Evolutionary conservation across 495 filamentous ascomycete genomes (phyloP).

Genomic region (Pyronema domesticum): DNA sequence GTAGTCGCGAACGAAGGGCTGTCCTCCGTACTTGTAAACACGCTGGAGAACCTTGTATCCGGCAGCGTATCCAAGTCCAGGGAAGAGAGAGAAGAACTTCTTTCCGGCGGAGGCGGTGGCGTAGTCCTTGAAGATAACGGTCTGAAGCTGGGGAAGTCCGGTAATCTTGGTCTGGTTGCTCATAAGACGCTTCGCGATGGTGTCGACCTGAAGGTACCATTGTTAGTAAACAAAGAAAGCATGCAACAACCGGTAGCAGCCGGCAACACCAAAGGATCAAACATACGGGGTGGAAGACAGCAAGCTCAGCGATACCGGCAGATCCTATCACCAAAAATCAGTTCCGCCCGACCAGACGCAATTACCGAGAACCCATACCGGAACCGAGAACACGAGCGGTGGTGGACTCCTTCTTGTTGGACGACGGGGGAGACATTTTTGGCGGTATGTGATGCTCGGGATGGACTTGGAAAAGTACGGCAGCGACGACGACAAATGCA

Average conservation of each 20-base stretch:
- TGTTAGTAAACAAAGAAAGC: conserved; percentile 9
- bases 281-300: conserved; percentile 87
- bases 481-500: not conserved
- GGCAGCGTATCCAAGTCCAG: conserved; percentile 88
- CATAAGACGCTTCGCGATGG: conserved; percentile 96
- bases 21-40: conserved; percentile 97
- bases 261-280: conserved; percentile 4
- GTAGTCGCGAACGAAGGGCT: conserved; percentile 88
- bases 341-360: not conserved
- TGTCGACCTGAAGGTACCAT: conserved; percentile 55
- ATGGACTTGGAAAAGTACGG: not conserved
- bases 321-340: conserved; percentile 39
- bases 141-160: conserved; percentile 46
- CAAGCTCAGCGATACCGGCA: conserved; percentile 88
- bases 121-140: conserved; percentile 86
- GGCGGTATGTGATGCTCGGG: not conserved
- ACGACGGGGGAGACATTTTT: conserved; percentile 37
- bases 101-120: conserved; percentile 45
- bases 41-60: conserved; percentile 96
- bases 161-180: conserved; percentile 54
- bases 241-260: not conserved
- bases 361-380: conserved; percentile 37
- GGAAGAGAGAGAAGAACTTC: conserved; percentile 93
- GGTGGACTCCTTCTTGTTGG: conserved; percentile 74
- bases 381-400: conserved; percentile 76